A percentile compares a stretch with the other conserved stretches of the same genome.
Evolutionary conservation across 2,329 filamentous ascomycete species (phyloP).

Genomic region (Pseudovirgaria hyperparasitica): DNA sequence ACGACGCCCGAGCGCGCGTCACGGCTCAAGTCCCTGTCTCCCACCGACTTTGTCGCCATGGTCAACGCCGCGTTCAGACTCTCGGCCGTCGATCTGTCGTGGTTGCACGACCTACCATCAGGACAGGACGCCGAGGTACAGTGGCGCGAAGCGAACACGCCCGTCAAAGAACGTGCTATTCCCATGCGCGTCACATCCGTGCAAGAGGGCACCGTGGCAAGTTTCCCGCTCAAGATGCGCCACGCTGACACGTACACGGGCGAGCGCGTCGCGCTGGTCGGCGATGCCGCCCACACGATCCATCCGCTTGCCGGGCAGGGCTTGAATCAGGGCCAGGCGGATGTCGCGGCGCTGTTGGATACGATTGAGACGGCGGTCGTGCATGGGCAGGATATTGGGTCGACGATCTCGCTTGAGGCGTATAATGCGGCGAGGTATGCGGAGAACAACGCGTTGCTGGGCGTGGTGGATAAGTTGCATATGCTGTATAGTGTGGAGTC

Average conservation of each 20-base stretch:
- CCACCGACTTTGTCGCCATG: conserved; percentile 66
- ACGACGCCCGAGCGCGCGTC: conserved; percentile 72
- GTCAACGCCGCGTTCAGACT: conserved; percentile 92
- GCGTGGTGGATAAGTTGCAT: conserved; percentile 78
- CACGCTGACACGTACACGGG: conserved; percentile 91
- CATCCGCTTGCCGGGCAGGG: conserved; percentile 93
- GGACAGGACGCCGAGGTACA: conserved; percentile 56
- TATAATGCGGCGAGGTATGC: conserved; percentile 75
- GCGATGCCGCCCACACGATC: conserved; percentile 89
- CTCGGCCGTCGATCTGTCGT: conserved; percentile 63
- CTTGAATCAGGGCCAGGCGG: conserved; percentile 82
- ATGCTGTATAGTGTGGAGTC: conserved; percentile 76
- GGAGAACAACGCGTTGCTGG: conserved; percentile 65
- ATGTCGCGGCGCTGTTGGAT: conserved; percentile 65
- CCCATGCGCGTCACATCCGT: conserved; percentile 58
- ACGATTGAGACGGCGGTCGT: conserved; percentile 64
- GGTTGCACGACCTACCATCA: conserved; percentile 53
- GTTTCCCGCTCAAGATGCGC: conserved; percentile 80
- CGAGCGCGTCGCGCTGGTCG: conserved; percentile 81
- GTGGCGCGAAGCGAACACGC: conserved; percentile 71
- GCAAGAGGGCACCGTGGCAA: conserved; percentile 69
- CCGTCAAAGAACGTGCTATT: conserved; percentile 31
- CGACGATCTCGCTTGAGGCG: conserved; percentile 61
- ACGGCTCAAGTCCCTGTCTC: conserved; percentile 60
- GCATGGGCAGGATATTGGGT: conserved; percentile 81